Evolutionary conservation across 2,329 filamentous ascomycete genomes (phyloP).

Genomic region (Raffaelea ambrosiae): DNA sequence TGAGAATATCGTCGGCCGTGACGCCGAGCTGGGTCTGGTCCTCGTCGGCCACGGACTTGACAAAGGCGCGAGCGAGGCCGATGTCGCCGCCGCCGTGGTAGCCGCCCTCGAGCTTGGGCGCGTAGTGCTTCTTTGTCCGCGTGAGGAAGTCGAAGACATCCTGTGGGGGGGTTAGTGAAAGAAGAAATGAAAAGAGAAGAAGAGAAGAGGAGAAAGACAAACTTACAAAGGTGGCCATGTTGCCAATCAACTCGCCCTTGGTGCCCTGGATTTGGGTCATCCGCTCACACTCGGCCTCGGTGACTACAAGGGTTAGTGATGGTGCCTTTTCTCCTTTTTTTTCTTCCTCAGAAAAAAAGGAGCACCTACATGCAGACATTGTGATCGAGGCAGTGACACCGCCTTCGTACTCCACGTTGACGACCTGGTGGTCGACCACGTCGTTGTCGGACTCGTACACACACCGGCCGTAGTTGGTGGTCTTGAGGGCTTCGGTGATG

Average conservation of each 20-base stretch:
- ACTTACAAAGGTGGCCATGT: slow-evolving; percentile 1
- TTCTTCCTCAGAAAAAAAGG: not conserved
- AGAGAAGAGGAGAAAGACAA: not conserved
- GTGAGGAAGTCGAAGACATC: slow-evolving; percentile 2
- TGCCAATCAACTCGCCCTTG: slow-evolving; percentile 1
- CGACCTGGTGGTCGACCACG: slow-evolving; percentile 1
- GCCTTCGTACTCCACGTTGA: not conserved
- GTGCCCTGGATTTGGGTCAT: not conserved
- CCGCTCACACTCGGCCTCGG: not conserved
- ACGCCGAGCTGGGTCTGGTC: not conserved
- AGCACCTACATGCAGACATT: not conserved
- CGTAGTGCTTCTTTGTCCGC: not conserved
- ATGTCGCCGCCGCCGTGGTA: slow-evolving; percentile 2
- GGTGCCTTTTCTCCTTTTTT: no score
- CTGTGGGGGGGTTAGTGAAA: not conserved
- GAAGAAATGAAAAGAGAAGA: no score
- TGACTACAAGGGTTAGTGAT: not conserved
- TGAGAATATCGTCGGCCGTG: not conserved
- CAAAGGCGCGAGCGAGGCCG: not conserved
- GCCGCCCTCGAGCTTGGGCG: not conserved
- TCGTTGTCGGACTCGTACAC: slow-evolving; percentile 1
- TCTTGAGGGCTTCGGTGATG: not conserved
- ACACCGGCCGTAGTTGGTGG: slow-evolving; percentile 1
- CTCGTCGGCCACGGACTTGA: not conserved
- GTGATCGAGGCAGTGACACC: slow-evolving; percentile 1